Conservation (phyloP, 192 early-diverging fungal species). For the Coemansia sp. region DNA sequence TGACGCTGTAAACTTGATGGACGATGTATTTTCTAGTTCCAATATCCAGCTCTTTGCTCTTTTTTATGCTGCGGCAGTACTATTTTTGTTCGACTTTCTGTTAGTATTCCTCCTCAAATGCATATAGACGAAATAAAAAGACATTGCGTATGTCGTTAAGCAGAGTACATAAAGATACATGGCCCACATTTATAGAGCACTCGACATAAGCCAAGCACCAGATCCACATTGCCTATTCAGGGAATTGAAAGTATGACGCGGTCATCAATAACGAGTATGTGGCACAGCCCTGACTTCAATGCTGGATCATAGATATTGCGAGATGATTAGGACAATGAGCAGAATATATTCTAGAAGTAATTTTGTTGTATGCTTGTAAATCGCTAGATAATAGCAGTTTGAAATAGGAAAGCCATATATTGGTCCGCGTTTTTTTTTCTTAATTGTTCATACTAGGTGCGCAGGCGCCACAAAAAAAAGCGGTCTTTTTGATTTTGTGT, state of each 20-base stretch:
- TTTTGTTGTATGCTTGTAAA: neutral
- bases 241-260: neutral
- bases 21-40: too few relatives aligned
- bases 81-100: too few relatives aligned
- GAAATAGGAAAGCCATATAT: neutral
- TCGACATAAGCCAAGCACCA: neutral
- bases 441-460: neutral
- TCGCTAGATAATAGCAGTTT: neutral
- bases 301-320: neutral
- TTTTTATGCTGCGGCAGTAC: too few relatives aligned
- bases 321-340: neutral
- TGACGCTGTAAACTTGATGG: too few relatives aligned
- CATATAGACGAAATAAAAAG: too few relatives aligned
- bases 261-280: neutral
- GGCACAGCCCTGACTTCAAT: neutral
- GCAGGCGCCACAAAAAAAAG: neutral
- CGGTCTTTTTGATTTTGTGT: neutral
- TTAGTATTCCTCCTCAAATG: too few relatives aligned
- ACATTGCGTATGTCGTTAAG: too few relatives aligned
- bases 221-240: neutral
- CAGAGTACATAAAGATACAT: too few relatives aligned
- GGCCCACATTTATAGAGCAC: too few relatives aligned
- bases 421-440: neutral
- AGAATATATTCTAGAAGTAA: neutral
- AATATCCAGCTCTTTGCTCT: too few relatives aligned